phyloP scores from a whole-genome alignment of 768 basidiomycete genomes.

The Dioszegia crocea region DNA sequence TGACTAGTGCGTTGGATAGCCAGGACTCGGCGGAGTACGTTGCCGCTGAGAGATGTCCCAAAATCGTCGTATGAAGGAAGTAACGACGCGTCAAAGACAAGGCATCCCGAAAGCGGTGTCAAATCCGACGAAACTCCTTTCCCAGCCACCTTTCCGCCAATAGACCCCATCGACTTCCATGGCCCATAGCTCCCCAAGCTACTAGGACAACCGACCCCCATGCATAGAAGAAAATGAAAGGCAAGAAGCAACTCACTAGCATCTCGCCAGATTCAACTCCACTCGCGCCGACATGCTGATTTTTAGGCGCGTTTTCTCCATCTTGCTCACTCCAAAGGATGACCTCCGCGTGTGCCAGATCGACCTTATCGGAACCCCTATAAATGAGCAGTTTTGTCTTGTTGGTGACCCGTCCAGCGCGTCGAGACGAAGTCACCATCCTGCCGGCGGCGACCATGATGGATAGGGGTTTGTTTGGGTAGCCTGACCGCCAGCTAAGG shows the following conservation, averaged over 20 bases:
- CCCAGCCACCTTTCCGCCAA: constrained; percentile 1
- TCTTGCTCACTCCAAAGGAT: constrained; percentile 32
- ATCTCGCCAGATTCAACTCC: constrained; percentile 43
- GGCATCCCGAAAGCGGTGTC: background rate
- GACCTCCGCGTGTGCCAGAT: constrained; percentile 32
- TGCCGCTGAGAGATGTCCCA: background rate
- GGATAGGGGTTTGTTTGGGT: background rate
- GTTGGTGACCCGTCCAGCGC: constrained; percentile 45
- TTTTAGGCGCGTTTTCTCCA: constrained; percentile 28
- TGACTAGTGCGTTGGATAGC: background rate
- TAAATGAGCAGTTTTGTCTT: constrained; percentile 41
- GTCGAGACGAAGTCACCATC: constrained; percentile 37
- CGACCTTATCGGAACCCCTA: constrained; percentile 37
- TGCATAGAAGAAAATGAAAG: constrained; percentile 32
- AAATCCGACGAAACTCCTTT: constrained; percentile 1
- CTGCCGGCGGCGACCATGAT: constrained; percentile 24
- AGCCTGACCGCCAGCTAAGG: constrained; percentile 11
- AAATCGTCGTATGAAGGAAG: background rate
- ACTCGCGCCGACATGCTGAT: constrained; percentile 43
- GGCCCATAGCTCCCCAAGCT: background rate
- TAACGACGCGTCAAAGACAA: constrained; percentile 13
- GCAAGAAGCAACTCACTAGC: constrained; percentile 34
- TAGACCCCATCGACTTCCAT: background rate
- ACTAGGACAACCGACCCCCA: constrained; percentile 6
- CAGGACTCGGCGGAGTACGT: constrained; percentile 1